These are phyloP conservation scores for Amylocarpus encephaloides DNA, from an alignment of 2,329 filamentous ascomycete genomes.

Conservation along the genomic window DNA sequence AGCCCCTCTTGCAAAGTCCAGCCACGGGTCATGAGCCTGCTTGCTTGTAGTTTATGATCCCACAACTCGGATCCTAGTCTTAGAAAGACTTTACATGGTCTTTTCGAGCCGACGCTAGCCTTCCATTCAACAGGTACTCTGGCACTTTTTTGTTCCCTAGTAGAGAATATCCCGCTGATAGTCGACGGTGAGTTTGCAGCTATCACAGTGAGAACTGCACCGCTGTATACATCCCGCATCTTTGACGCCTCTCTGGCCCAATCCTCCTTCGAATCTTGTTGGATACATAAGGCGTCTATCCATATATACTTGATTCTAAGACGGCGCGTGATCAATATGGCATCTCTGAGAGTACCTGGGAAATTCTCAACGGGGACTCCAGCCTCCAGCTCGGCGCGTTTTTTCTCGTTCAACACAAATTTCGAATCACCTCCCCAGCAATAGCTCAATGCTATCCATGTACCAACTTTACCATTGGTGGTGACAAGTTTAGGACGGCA, in stretches of 20 bases:
- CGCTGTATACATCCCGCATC: conserved; percentile 18
- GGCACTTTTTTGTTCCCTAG: conserved; percentile 2
- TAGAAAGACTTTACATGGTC: conserved; percentile 10
- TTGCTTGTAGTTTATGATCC: conserved; percentile 15
- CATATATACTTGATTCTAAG: conserved; percentile 17
- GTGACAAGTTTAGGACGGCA: conserved; percentile 8
- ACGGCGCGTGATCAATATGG: conserved; percentile 11
- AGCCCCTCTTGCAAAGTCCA: conserved; percentile 19
- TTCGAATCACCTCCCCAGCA: conserved; percentile 11
- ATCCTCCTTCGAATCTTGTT: conserved; percentile 16
- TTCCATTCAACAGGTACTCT: conserved; percentile 10
- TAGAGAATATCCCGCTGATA: conserved; percentile 14
- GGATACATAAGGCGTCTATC: conserved; percentile 21
- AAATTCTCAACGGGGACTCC: conserved; percentile 4
- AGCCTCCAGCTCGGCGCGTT: neutral
- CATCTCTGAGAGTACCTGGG: conserved; percentile 8
- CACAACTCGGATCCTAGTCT: conserved; percentile 16
- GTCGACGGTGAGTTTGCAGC: conserved; percentile 17
- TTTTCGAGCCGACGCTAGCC: neutral
- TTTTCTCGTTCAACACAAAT: conserved; percentile 4
- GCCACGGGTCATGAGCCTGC: conserved; percentile 13
- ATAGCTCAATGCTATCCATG: conserved; percentile 17
- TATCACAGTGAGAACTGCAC: conserved; percentile 13
- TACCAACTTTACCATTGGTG: conserved; percentile 1
- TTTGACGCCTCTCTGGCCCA: conserved; percentile 17